These are phyloP conservation scores for Hypomyces perniciosus DNA, from an alignment of 2,329 filamentous ascomycete species.

Conservation along the genomic window DNA sequence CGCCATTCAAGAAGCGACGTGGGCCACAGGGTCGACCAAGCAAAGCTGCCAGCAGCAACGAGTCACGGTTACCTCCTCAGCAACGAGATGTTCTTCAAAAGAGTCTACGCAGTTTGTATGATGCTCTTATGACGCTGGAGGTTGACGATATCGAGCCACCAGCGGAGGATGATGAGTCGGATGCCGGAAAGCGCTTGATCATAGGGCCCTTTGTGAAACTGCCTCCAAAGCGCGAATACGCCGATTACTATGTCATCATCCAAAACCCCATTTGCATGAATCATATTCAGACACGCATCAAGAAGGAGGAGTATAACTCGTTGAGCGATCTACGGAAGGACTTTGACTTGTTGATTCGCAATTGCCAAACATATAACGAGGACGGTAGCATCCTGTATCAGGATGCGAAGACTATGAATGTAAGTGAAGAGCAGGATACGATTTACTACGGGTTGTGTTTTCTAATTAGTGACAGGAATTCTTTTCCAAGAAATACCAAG, in stretches of 20 bases:
- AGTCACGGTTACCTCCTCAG: slow-evolving; percentile 53
- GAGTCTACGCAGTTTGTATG: slow-evolving; percentile 70
- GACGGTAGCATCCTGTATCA: slow-evolving; percentile 87
- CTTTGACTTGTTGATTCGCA: slow-evolving; percentile 76
- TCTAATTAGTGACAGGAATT: slow-evolving; percentile 46
- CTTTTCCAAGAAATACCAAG: slow-evolving; percentile 48
- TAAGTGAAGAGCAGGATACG: slow-evolving; percentile 39
- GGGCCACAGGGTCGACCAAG: slow-evolving; percentile 66
- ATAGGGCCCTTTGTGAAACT: slow-evolving; percentile 93
- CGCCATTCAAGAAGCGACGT: slow-evolving; percentile 71
- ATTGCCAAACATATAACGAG: slow-evolving; percentile 95
- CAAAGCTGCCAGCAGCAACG: slow-evolving; percentile 35
- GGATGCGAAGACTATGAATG: slow-evolving; percentile 90
- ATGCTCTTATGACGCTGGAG: slow-evolving; percentile 76
- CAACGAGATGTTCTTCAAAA: slow-evolving; percentile 74
- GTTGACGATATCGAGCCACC: slow-evolving; percentile 62
- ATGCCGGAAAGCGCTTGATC: slow-evolving; percentile 65
- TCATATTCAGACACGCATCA: slow-evolving; percentile 89
- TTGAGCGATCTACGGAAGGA: slow-evolving; percentile 77
- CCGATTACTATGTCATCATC: slow-evolving; percentile 94
- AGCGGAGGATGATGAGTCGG: slow-evolving; percentile 52
- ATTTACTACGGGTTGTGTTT: not conserved
- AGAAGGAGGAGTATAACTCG: slow-evolving; percentile 85
- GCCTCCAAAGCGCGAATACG: slow-evolving; percentile 81
- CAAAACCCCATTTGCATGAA: slow-evolving; percentile 93